These are phyloP conservation scores for Barnettozyma californica DNA, from an alignment of 805 yeast genomes.

Conservation along the genomic window DNA sequence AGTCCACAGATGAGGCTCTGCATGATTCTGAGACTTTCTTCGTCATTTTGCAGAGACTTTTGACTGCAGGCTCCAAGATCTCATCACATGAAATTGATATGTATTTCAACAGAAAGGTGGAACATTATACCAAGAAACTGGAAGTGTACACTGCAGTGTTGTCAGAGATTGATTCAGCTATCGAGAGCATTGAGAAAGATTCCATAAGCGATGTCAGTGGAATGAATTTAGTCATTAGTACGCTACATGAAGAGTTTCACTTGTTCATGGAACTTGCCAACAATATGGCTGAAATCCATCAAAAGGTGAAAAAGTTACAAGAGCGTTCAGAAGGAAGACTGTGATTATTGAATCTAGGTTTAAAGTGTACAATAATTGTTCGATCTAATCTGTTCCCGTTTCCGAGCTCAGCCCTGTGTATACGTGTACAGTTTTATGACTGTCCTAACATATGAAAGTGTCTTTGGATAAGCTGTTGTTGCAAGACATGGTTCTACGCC, in stretches of 20 bases:
- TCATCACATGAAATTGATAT: constrained; percentile 53
- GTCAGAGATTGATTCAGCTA: constrained; percentile 54
- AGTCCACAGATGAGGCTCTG: constrained; percentile 34
- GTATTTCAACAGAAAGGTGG: constrained; percentile 43
- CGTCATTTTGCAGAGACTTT: constrained; percentile 45
- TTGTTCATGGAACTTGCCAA: constrained; percentile 74
- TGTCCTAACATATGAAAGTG: neutral
- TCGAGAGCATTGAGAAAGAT: constrained; percentile 54
- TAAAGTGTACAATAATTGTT: too few species aligned
- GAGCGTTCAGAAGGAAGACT: constrained; percentile 17
- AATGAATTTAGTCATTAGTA: constrained; percentile 48
- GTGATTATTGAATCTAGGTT: neutral
- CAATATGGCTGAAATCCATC: constrained; percentile 66
- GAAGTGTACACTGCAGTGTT: constrained; percentile 43
- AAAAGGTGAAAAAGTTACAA: constrained; percentile 33
- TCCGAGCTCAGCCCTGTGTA: too few species aligned
- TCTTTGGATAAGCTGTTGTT: too few species aligned
- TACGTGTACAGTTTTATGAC: neutral
- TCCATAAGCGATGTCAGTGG: constrained; percentile 37
- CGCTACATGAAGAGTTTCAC: constrained; percentile 62
- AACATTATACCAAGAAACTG: constrained; percentile 35
- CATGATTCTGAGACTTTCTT: constrained; percentile 48
- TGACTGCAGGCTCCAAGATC: constrained; percentile 50
- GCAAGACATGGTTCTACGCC: too few species aligned
- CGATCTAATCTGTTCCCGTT: too few species aligned